Evolutionary conservation across 2,329 filamentous ascomycete genomes (phyloP).

Genomic region (Trichoderma sp.): DNA sequence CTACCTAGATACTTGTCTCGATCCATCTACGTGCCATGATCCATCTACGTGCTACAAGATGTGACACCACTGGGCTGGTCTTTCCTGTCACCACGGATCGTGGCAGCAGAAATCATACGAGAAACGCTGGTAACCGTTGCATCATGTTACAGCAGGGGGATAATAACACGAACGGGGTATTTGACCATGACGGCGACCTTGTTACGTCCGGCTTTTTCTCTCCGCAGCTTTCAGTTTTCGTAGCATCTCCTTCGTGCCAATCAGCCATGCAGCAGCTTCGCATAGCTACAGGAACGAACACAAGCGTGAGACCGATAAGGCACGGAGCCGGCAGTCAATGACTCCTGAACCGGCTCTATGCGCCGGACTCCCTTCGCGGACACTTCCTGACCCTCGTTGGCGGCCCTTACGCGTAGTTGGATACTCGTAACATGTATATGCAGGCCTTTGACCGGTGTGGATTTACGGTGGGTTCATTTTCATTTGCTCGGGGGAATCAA

Average conservation of each 20-base stretch:
- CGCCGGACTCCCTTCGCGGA: not conserved
- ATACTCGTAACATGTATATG: not conserved
- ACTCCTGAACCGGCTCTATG: not conserved
- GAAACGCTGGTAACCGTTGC: not conserved
- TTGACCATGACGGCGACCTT: not conserved
- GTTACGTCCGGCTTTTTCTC: not conserved
- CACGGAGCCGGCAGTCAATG: not conserved
- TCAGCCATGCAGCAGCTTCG: not conserved
- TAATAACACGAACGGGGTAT: not conserved
- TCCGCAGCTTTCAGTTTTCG: not conserved
- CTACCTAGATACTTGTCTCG: not conserved
- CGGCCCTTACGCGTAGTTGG: not conserved
- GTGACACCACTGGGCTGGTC: not conserved
- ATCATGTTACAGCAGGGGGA: not conserved
- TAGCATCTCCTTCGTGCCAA: not conserved
- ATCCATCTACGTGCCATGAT: not conserved
- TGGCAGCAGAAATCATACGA: no score
- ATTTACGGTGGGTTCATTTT: not conserved
- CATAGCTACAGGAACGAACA: not conserved
- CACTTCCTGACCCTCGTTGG: not conserved
- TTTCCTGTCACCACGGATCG: not conserved
- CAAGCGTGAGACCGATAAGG: not conserved
- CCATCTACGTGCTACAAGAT: not conserved
- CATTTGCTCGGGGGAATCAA: not conserved
- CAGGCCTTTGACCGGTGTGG: slow-evolving; percentile 7